Conservation (phyloP, 768 basidiomycete species). For the Russula foetens region DNA sequence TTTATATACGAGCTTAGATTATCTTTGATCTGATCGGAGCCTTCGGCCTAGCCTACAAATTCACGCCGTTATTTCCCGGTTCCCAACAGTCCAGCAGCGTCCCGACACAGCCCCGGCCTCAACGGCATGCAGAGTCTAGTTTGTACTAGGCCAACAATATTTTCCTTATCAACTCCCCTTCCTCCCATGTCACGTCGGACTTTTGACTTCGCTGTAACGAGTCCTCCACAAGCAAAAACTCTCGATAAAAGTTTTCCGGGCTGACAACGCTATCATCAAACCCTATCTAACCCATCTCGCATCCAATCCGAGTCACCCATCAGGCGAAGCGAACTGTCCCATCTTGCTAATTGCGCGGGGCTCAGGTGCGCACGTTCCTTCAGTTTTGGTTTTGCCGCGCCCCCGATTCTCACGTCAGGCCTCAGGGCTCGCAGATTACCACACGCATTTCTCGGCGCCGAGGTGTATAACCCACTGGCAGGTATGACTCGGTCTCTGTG, state of each 20-base stretch:
- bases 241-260: too few relatives aligned
- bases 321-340: background rate
- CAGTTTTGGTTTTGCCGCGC: background rate
- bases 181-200: background rate
- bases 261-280: background rate
- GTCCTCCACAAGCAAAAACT: too few relatives aligned
- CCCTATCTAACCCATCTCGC: background rate
- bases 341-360: background rate
- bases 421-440: background rate
- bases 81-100: too few relatives aligned
- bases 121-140: background rate
- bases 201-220: too few relatives aligned
- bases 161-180: background rate
- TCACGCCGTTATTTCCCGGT: background rate
- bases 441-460: too few relatives aligned
- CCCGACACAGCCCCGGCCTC: background rate
- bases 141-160: background rate
- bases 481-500: too few relatives aligned
- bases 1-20: conserved; percentile 1
- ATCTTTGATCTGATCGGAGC: conserved; percentile 17
- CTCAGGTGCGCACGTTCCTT: background rate
- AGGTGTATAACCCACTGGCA: too few relatives aligned
- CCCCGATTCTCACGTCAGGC: background rate
- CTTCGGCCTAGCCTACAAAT: conserved; percentile 2
- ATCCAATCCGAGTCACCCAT: background rate